Evolutionary conservation across 2,329 filamentous ascomycete species (phyloP).

Genomic region (Phyllosticta capitalensis): DNA sequence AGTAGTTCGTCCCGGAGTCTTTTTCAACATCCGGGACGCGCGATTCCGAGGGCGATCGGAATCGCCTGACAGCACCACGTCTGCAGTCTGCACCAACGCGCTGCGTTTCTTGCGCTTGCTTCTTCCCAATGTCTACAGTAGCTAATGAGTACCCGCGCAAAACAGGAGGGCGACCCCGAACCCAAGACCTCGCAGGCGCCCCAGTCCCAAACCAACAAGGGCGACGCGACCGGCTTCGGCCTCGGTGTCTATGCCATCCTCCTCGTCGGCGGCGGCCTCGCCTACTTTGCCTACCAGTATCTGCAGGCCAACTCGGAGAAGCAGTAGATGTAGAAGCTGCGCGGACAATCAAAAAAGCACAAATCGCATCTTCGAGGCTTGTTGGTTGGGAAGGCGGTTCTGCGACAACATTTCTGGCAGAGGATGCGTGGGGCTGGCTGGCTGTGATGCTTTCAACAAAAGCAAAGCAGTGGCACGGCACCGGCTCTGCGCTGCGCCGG

Average conservation of each 20-base stretch:
- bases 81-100: not conserved
- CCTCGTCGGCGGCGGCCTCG: conserved; percentile 64
- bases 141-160: conserved; percentile 9
- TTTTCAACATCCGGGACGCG: not conserved
- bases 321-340: not conserved
- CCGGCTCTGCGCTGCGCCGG: too few relatives aligned
- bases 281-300: conserved; percentile 81
- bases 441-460: too few relatives aligned
- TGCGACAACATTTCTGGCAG: too few relatives aligned
- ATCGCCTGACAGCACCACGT: not conserved
- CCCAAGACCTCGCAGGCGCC: conserved; percentile 52
- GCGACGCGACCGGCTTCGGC: conserved; percentile 50
- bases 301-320: conserved; percentile 45
- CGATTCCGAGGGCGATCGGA: not conserved
- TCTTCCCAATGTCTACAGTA: not conserved
- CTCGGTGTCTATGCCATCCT: conserved; percentile 74
- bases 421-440: too few relatives aligned
- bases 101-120: not conserved
- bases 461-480: too few relatives aligned
- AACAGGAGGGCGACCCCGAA: conserved; percentile 67
- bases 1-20: not conserved
- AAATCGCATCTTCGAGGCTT: too few relatives aligned
- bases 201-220: conserved; percentile 41
- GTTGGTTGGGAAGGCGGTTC: too few relatives aligned
- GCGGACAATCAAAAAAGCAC: too few relatives aligned